Evolutionary conservation across 495 filamentous ascomycete species (phyloP).

Genomic region (Jackrogersella minutella): DNA sequence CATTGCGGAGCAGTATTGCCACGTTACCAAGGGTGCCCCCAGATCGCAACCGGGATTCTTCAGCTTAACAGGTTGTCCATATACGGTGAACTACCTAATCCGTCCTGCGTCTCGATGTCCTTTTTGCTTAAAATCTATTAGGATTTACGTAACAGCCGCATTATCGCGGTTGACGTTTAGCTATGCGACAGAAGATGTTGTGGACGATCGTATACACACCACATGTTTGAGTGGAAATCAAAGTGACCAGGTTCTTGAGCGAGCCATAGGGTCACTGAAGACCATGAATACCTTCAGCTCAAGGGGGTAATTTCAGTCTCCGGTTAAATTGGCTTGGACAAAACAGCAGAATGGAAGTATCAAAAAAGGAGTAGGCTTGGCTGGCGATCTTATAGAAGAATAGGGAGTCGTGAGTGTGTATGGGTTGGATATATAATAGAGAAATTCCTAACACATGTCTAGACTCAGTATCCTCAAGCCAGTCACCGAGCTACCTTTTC

Average conservation of each 20-base stretch:
- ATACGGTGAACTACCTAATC: background rate
- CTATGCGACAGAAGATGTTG: background rate
- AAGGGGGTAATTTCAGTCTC: background rate
- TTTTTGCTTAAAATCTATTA: background rate
- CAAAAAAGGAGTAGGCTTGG: too few species aligned
- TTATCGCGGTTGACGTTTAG: background rate
- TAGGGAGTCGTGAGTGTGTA: background rate
- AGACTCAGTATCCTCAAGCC: background rate
- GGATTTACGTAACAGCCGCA: background rate
- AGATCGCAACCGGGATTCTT: background rate
- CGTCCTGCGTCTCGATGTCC: background rate
- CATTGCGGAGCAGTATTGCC: background rate
- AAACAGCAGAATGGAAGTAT: background rate
- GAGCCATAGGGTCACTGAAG: background rate
- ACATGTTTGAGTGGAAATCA: background rate
- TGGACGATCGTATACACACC: background rate
- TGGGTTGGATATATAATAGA: background rate
- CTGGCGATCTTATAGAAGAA: background rate
- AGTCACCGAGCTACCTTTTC: too few species aligned
- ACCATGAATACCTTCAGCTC: background rate
- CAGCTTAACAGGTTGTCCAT: background rate
- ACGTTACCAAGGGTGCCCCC: background rate
- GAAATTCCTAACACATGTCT: background rate
- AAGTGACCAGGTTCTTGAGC: background rate
- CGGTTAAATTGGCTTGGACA: background rate